Evolutionary conservation across 176 grass and related monocot species (phyloP), one percentile per base, ranked within the genome.

Genomic region (Chloris gayana): DNA sequence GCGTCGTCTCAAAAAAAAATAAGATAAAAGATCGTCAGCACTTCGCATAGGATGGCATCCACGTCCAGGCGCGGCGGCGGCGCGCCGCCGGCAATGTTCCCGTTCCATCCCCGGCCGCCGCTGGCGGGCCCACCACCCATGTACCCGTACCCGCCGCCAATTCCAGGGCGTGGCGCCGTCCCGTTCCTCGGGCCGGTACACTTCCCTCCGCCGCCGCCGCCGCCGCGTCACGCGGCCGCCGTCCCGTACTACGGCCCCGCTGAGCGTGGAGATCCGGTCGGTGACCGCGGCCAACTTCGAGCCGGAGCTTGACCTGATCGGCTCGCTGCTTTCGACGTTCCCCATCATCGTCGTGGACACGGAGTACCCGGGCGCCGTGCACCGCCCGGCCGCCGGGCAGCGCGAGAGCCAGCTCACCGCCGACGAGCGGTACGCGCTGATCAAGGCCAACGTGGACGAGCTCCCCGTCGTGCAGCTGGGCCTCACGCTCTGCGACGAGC

Each of bases 381-480:
- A 73, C 70, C 29, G 70, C 3, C 30, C 70, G 30, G 9, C 47
- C 0, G 9, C 27, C 0, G 47, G 30, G 30, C 6, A 5, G 14
- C 12, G 30, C 19, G 68, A 70, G n/a, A 0, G 41, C 30, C 15
- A 7, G 29, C 18, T 73, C 5, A 3, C 47, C 4, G 29, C 47
- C 1, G 5, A 4, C 2, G 70, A 21, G 70, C 30, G 70, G 18
- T 54, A 73, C 70, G 70, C 47, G 8, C 30, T 73, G 17, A 10
- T 73, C 2, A 73, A 53, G 19, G 47, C 70, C 17, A 70, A 70
- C 68, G 68, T 70, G 0, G 68, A 70, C 41, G 41, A 70, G n/a
- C 4, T 70, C 24, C 68, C 39, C 13, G 1, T 70, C 41, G 12
- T 70, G 0, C 41, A 46, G 25, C 68, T 70, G 24, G 68, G 68